Evolutionary conservation across 2,329 filamentous ascomycete species (phyloP), one percentile per base, ranked within the genome.

Genomic region (Fusarium zealandicum): DNA sequence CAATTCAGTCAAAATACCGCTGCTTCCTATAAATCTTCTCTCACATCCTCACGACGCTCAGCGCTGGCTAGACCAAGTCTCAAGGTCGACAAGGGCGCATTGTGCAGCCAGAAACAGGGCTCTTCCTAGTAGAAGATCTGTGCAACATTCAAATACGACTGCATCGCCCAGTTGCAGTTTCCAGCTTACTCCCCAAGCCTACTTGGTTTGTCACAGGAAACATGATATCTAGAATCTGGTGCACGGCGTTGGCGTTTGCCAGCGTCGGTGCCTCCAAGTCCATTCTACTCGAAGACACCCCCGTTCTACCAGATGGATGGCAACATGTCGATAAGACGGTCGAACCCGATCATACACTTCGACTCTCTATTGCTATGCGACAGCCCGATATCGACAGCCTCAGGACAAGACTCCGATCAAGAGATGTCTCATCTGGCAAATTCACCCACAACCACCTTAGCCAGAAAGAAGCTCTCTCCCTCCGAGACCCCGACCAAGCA

Each of bases 401-500:
- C 11, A 42, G 64, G 14, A 49, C 66, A 8, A 66, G 60, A 48
- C 59, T 74, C 9, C 55, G 59, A 36, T 50, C 41, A 40, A 55
- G 59, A 49, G 60, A 32, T 46, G 43, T n/a, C 37, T 27, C 30
- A 27, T 38, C 13, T 16, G 57, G 55, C 8, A 55, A 62, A n/a
- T 50, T 36, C 36, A 28, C 18, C 2, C 56, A 46, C 10, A 38
- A 43, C 12, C 71, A 76, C 49, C 66, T 81, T 8, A 73, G 72
- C 1, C 58, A 64, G 7, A 66, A 71, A 5, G 71, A 81, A 27
- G 68, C 77, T 3, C 61, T 66, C 0, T 53, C 63, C 5, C 73
- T 78, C 42, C 73, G 76, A 33, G 58, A 65, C 8, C 75, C 78
- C 0, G 65, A 69, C 8, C 47, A 65, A 2, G 54, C 68, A 3